These are phyloP conservation scores for Cyanodermella asteris DNA, from an alignment of 2,329 filamentous ascomycete species.

Conservation along the genomic window DNA sequence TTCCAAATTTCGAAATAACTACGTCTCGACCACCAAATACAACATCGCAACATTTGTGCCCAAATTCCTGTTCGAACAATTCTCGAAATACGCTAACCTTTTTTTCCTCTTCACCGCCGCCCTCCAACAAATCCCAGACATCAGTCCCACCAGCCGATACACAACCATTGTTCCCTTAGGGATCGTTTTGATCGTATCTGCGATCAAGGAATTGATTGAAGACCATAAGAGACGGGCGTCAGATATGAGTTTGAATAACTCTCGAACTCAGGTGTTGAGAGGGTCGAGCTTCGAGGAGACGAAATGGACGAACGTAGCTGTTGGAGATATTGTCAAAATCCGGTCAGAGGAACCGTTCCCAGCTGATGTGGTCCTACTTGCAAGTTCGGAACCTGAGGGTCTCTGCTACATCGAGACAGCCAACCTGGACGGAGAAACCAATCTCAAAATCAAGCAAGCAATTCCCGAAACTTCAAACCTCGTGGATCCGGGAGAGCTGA, in stretches of 20 bases:
- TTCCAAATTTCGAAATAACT: conserved; percentile 93
- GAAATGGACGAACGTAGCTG: conserved; percentile 81
- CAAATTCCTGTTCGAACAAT: conserved; percentile 95
- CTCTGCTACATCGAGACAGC: conserved; percentile 97
- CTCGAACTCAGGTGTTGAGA: conserved; percentile 60
- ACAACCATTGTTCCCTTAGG: conserved; percentile 90
- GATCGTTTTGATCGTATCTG: conserved; percentile 82
- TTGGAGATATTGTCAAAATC: conserved; percentile 82
- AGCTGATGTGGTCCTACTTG: conserved; percentile 74
- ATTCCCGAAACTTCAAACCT: conserved; percentile 77
- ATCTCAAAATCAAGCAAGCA: conserved; percentile 95
- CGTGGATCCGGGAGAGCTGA: conserved; percentile 70
- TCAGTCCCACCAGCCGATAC: conserved; percentile 86
- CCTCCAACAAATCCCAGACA: conserved; percentile 81
- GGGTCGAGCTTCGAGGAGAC: conserved; percentile 69
- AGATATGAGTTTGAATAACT: conserved; percentile 71
- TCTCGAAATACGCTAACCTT: conserved; percentile 96
- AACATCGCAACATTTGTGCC: conserved; percentile 81
- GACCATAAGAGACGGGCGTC: conserved; percentile 78
- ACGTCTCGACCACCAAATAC: conserved; percentile 95
- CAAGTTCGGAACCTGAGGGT: conserved; percentile 90
- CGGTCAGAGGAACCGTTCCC: conserved; percentile 91
- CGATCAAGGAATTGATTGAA: conserved; percentile 81
- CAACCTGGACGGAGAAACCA: conserved; percentile 93
- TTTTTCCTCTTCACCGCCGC: conserved; percentile 97